A percentile compares a stretch with the other conserved stretches of the same genome.
phyloP scores from a whole-genome alignment of 306 rosid genomes.

The Cicer pinnatifidum region DNA sequence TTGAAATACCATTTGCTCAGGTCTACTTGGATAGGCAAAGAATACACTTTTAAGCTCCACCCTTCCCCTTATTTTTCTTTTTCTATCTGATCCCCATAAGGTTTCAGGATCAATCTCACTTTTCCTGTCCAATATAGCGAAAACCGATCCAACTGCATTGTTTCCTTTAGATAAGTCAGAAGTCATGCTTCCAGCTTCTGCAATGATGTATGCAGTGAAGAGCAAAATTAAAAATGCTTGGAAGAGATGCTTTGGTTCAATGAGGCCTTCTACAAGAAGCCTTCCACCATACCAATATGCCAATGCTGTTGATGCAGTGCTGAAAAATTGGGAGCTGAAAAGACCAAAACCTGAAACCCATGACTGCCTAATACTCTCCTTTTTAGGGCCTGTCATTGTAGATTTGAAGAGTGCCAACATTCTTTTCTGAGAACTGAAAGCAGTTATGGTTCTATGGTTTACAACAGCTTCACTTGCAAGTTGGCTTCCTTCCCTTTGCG shows the following conservation, averaged over 20 bases:
- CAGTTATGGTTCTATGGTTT: constrained; percentile 84
- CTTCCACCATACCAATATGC: constrained; percentile 91
- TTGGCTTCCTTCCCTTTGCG: constrained; percentile 85
- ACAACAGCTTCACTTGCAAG: constrained; percentile 86
- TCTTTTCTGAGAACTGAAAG: constrained; percentile 84
- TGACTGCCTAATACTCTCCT: constrained; percentile 81
- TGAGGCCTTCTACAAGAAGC: constrained; percentile 52
- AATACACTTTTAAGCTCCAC: constrained; percentile 69
- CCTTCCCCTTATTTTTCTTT: constrained; percentile 59
- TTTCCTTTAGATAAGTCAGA: constrained; percentile 84
- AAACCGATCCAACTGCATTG: constrained; percentile 72
- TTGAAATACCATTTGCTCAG: constrained; percentile 76
- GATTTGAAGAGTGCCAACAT: constrained; percentile 70
- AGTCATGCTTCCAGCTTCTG: constrained; percentile 96
- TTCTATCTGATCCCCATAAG: constrained; percentile 56
- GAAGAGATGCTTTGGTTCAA: constrained; percentile 67
- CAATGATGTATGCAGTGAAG: constrained; percentile 80
- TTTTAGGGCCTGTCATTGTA: constrained; percentile 64
- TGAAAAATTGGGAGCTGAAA: constrained; percentile 82
- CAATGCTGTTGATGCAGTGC: constrained; percentile 80
- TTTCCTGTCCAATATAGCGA: constrained; percentile 72
- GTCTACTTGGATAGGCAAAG: constrained; percentile 87
- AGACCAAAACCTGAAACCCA: constrained; percentile 84
- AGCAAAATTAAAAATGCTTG: constrained; percentile 81
- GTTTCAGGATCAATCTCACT: constrained; percentile 75